Evolutionary conservation across 2,329 filamentous ascomycete species (phyloP).

Genomic region (Fusarium siculi): DNA sequence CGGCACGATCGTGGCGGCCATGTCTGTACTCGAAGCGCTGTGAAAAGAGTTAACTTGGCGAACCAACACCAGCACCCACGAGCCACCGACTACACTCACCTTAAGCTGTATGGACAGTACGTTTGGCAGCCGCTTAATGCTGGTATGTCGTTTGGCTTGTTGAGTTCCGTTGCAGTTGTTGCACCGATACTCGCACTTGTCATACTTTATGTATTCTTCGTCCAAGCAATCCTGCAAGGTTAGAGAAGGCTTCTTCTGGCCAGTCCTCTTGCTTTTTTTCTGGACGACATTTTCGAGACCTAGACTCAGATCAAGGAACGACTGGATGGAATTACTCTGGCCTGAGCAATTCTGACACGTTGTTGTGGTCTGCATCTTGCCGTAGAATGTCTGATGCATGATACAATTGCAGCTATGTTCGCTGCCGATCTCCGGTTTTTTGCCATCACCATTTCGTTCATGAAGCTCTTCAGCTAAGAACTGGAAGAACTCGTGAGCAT

Average conservation of each 20-base stretch:
- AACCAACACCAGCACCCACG: neutral
- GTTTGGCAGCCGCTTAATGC: constrained; percentile 85
- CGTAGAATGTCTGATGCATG: constrained; percentile 94
- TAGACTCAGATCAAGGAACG: constrained; percentile 89
- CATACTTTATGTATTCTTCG: constrained; percentile 85
- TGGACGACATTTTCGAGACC: constrained; percentile 82
- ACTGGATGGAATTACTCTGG: constrained; percentile 83
- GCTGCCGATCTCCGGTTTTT: constrained; percentile 67
- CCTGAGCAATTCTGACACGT: constrained; percentile 90
- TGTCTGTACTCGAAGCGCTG: constrained; percentile 79
- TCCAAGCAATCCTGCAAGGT: constrained; percentile 80
- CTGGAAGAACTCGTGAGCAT: constrained; percentile 97
- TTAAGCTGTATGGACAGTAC: constrained; percentile 94
- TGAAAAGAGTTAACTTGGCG: constrained; percentile 4
- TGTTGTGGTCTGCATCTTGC: constrained; percentile 88
- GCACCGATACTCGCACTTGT: constrained; percentile 92
- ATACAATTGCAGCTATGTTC: constrained; percentile 84
- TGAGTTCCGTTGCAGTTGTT: constrained; percentile 80
- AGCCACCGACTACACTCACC: constrained; percentile 58
- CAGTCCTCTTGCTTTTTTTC: constrained; percentile 67
- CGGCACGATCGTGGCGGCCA: constrained; percentile 71
- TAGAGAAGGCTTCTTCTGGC: constrained; percentile 54
- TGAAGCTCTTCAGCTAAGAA: constrained; percentile 94
- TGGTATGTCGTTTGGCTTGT: constrained; percentile 84
- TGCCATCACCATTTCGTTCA: constrained; percentile 78